Percentiles rank a stretch among this genome's conserved stretches.
Conservation (phyloP, 768 basidiomycete genomes). For the Auriscalpium vulgare region DNA sequence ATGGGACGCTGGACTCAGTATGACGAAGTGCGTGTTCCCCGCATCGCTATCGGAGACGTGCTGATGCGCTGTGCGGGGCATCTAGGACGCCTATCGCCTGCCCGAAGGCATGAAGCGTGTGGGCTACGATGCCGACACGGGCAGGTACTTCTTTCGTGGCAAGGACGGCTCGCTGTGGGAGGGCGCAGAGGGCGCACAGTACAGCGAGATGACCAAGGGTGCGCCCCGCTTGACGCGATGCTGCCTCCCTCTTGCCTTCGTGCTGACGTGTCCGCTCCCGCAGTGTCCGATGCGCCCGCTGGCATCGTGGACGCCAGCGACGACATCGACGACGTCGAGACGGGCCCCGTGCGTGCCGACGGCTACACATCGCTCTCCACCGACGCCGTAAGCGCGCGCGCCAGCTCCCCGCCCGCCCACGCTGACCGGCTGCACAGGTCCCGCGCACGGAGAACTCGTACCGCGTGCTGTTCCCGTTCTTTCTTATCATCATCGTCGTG, state of each 20-base stretch:
- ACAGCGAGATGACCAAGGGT: constrained; percentile 43
- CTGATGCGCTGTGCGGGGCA: neutral
- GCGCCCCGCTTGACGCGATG: constrained; percentile 1
- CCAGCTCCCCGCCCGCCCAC: neutral
- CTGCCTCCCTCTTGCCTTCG: neutral
- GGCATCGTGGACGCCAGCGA: neutral
- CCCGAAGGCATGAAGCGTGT: constrained; percentile 52
- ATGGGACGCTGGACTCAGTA: constrained; percentile 33
- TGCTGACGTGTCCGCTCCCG: neutral
- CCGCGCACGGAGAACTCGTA: constrained; percentile 5
- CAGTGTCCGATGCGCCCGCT: neutral
- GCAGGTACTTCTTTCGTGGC: constrained; percentile 59
- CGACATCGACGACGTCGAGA: constrained; percentile 10
- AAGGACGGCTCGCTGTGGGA: constrained; percentile 45
- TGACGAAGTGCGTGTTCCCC: constrained; percentile 23
- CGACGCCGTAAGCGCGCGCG: constrained; percentile 7
- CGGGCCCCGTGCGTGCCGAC: constrained; percentile 5
- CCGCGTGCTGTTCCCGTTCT: constrained; percentile 16
- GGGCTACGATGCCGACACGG: constrained; percentile 69
- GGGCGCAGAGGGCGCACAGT: constrained; percentile 53
- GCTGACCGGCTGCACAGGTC: neutral
- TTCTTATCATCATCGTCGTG: constrained; percentile 14
- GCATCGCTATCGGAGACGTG: neutral
- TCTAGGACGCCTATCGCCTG: constrained; percentile 44
- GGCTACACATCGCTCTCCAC: constrained; percentile 6